Base-by-base conservation (phyloP, 2,329 filamentous ascomycete genomes). In the Aspergillus sclerotialis region DNA sequence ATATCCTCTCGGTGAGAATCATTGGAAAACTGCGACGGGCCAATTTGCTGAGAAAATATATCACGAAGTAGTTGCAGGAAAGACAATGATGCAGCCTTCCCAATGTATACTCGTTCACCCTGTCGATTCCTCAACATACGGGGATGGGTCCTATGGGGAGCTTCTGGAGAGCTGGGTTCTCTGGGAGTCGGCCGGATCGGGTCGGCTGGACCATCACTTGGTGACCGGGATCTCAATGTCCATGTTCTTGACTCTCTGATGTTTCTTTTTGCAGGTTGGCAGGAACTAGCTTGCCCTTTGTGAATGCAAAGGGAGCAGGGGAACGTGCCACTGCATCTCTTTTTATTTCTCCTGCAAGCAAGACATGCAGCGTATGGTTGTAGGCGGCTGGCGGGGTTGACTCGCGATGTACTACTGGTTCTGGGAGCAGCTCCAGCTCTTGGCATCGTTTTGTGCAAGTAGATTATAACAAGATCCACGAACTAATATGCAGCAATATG, bases 1-100 rank as follows among this genome's bases (percentile, higher is more conserved):
- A 76, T 74, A 23, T 62, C 65, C 33, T 73, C 67, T n/a, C 63
- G 66, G 26, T 64, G 64, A 13, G 66, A 58, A 44, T 66, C 68
- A 36, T 75, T 64, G 0, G 73, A 72, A 46, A 76, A 76, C 11
- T 66, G 62, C 0, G 71, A 74, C 1, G 71, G 70, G 0, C 72
- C 73, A 35, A 75, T 72, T 38, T 73, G 64, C 19, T 68, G 66
- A 7, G 65, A 65, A 16, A 58, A 52, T 1, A 49, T 42, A 69
- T 68, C 60, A 10, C 71, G 64, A 10, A 75, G 58, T 23, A 75
- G 63, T 37, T 76, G 71, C 1, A 78, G 53, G 37, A 78, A 78
- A 0, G 74, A 76, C 10, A 78, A 54, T 59, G 55, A 57, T 2
- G 55, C 55, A 6, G 53, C 53, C 23, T 53, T 55, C 17, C 55